phyloP scores from a whole-genome alignment of 2,329 filamentous ascomycete genomes.

The Fusarium heterosporum region DNA sequence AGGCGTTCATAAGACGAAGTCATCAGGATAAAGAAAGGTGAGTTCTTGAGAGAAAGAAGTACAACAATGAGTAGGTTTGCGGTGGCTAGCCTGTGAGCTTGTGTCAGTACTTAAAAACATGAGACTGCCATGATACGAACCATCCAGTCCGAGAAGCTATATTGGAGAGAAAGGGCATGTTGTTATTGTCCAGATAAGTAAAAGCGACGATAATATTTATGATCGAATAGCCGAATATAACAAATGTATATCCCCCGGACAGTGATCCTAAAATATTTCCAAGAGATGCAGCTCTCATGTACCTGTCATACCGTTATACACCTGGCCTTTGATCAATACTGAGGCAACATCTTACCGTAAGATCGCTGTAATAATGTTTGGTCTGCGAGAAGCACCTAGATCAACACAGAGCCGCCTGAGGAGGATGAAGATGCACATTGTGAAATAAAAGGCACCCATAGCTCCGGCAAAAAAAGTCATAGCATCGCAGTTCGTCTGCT shows the following conservation, averaged over 20 bases:
- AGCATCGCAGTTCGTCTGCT: slow-evolving; percentile 44
- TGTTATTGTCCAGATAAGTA: slow-evolving; percentile 50
- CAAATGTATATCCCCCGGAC: slow-evolving; percentile 50
- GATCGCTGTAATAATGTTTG: slow-evolving; percentile 11
- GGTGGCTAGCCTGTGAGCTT: slow-evolving; percentile 52
- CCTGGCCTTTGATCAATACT: too few relatives aligned
- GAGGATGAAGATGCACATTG: slow-evolving; percentile 28
- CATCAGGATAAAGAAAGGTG: slow-evolving; percentile 65
- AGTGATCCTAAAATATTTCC: slow-evolving; percentile 46
- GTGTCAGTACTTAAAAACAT: background rate
- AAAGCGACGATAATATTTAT: slow-evolving; percentile 53
- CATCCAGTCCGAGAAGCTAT: slow-evolving; percentile 55
- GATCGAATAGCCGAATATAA: slow-evolving; percentile 48
- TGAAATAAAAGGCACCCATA: slow-evolving; percentile 28
- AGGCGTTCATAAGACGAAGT: slow-evolving; percentile 69
- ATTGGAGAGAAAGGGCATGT: slow-evolving; percentile 49
- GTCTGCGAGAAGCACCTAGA: slow-evolving; percentile 23
- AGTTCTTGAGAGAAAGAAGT: slow-evolving; percentile 69
- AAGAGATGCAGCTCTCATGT: slow-evolving; percentile 45
- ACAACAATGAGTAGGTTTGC: slow-evolving; percentile 64
- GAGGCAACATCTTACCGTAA: slow-evolving; percentile 31
- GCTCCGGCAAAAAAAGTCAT: slow-evolving; percentile 41
- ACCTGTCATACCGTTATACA: slow-evolving; percentile 40
- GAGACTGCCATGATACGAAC: slow-evolving; percentile 41
- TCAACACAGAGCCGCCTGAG: slow-evolving; percentile 26